A percentile compares a stretch with the other conserved stretches of the same genome.
These are phyloP conservation scores for Nemania abortiva DNA, from an alignment of 2,329 filamentous ascomycete species.

Conservation along the genomic window DNA sequence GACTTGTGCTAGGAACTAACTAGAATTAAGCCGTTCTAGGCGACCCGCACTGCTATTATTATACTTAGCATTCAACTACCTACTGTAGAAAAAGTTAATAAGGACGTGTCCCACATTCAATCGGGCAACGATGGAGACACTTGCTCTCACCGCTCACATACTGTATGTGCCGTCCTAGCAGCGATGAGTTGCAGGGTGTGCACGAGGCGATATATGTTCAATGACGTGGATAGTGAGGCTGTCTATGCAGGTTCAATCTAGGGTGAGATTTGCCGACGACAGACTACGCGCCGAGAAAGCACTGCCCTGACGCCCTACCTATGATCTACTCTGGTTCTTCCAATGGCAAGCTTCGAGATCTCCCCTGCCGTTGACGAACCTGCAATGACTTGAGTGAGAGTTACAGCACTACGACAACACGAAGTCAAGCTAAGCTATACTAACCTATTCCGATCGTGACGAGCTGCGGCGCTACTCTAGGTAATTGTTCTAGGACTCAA, in stretches of 20 bases:
- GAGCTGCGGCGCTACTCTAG: not conserved
- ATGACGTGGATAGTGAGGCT: conserved; percentile 37
- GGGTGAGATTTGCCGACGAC: not conserved
- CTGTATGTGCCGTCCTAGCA: not conserved
- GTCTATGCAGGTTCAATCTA: conserved; percentile 17
- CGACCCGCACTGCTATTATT: conserved; percentile 10
- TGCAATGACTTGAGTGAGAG: not conserved
- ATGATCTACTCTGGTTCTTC: conserved; percentile 12
- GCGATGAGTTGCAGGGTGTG: not conserved
- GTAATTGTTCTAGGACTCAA: not conserved
- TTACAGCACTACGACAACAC: conserved; percentile 5
- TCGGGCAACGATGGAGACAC: conserved; percentile 12
- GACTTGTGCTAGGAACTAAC: not conserved
- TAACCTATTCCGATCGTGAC: not conserved
- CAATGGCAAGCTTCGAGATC: not conserved
- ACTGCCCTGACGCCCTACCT: not conserved
- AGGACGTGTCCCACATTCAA: not conserved
- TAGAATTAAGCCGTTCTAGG: not conserved
- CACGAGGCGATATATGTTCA: conserved; percentile 20
- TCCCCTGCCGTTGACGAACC: conserved; percentile 1
- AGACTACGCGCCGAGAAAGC: not conserved
- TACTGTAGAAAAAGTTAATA: not conserved
- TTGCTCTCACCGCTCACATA: conserved; percentile 8
- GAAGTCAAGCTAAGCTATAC: not conserved
- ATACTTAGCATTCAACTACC: conserved; percentile 1